Base-by-base conservation (phyloP, 441 rosid species). In the Eutrema salsugineum region DNA sequence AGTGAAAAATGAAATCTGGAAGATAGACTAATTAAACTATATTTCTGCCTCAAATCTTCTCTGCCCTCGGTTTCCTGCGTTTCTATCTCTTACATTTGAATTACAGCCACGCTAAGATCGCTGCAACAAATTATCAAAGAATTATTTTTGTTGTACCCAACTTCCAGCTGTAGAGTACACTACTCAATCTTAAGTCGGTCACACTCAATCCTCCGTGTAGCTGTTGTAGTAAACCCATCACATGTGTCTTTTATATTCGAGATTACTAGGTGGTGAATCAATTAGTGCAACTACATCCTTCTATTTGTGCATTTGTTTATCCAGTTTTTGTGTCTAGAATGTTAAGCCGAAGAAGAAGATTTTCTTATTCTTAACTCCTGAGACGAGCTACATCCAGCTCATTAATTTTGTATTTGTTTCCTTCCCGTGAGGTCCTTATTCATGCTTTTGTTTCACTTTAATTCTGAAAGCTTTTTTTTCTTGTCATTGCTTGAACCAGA, bases 401-500 rank as follows among this genome's bases (percentile, higher is more conserved):
- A 32, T 16, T 46, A n/a, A n/a, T 51, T 33, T 43, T 67, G 51
- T 49, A 5, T 22, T 39, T 63, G 57, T 63, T 17, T 54, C 58
- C 24, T 63, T 30, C 42, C 30, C 5, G 11, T 44, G 49, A 44
- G 50, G 60, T 50, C 47, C 62, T 20, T 44, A 40, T 46, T 32
- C 66, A 40, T 63, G 49, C 61, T 63, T 48, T 64, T 39, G 32
- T 40, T 59, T 60, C 30, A 35, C 47, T 24, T 60, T 15, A 10
- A 53, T 61, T 57, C 68, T 77, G 46, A 71, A 71, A 59, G 59
- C 46, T 64, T 66, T 4, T 11, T 11, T 73, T 75, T 66, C 68
- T 28, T 78, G 69, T 82, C 74, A 44, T 53, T 56, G 40, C 56
- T 63, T 71, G 75, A 66, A 48, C 73, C 82, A 92, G 99, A 90